Evolutionary conservation across 768 basidiomycete species (phyloP), one percentile per base, ranked within the genome.

Genomic region (Tulasnella sp.): DNA sequence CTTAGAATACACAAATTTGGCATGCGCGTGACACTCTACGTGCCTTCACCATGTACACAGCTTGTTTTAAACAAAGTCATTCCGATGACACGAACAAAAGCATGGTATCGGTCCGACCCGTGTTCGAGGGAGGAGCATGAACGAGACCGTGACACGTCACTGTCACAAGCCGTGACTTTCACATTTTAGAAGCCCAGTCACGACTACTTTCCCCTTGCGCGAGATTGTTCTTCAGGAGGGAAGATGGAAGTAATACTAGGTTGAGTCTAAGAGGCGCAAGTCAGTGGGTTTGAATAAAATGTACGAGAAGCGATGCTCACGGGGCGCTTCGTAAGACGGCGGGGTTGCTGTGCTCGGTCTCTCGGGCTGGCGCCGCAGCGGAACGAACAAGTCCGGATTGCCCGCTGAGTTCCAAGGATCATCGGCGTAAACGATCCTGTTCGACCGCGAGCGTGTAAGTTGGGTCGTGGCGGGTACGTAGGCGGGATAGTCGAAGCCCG

Each of bases 381-480:
- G 58, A 2, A 25, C 17, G 15, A 64, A 64, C 58, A 64, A 25
- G 25, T 64, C 58, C 29, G 58, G 31, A 71, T 64, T 64, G 11
- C 11, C 31, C 11, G 73, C 73, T 1, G 73, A 74, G 36, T 74
- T 74, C 73, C 73, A 74, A 38, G 73, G 73, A 64, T 74, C 73
- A 74, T 74, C 73, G 29, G 45, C 73, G 39, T 74, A 74, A 25
- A 64, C 54, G 34, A 74, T 36, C 19, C 73, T 54, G 42, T 39
- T 58, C 3, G 73, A 74, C 34, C 52, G 45, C 22, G 73, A 74
- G 31, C 64, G 45, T 8, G 64, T 39, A 14, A 74, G 2, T 22
- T 22, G 31, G 14, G 52, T 54, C 6, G 73, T 74, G 15, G 73
- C 19, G 0, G 73, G 73, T 8, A 15, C 25, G 37, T 74, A 74